Evolutionary conservation across 1,284 basidiomycete species (phyloP).

Genomic region (Trichosporon sp.): DNA sequence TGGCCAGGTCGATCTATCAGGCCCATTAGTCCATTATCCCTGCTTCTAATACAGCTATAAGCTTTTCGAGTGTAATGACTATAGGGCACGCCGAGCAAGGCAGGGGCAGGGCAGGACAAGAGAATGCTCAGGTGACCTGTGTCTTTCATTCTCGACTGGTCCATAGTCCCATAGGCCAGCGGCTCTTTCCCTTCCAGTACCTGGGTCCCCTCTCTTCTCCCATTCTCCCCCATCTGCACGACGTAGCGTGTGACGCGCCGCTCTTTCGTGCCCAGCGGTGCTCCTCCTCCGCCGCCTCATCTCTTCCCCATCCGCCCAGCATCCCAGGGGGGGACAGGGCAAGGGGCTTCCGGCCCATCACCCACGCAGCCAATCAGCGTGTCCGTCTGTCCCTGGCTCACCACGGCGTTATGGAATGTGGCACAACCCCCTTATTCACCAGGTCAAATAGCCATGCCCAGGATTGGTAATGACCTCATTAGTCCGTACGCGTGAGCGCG

Average conservation of each 20-base stretch:
- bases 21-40: background rate
- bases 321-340: background rate
- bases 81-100: background rate
- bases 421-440: background rate
- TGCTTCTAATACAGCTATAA: background rate
- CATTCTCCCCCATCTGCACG: background rate
- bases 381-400: background rate
- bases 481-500: background rate
- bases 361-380: background rate
- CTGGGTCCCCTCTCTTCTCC: background rate
- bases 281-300: too few relatives aligned
- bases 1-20: background rate
- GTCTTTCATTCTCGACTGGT: background rate
- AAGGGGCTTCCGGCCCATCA: background rate
- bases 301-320: conserved; percentile 1
- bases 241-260: background rate
- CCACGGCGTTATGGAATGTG: conserved; percentile 2
- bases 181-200: background rate
- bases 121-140: background rate
- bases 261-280: background rate
- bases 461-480: conserved; percentile 9
- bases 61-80: background rate
- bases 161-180: background rate
- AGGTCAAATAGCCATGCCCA: background rate
- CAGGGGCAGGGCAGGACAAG: background rate